A percentile compares a stretch with the other conserved stretches of the same genome.
Conservation (phyloP, 306 rosid species). For the Cyamopsis tetragonoloba region DNA sequence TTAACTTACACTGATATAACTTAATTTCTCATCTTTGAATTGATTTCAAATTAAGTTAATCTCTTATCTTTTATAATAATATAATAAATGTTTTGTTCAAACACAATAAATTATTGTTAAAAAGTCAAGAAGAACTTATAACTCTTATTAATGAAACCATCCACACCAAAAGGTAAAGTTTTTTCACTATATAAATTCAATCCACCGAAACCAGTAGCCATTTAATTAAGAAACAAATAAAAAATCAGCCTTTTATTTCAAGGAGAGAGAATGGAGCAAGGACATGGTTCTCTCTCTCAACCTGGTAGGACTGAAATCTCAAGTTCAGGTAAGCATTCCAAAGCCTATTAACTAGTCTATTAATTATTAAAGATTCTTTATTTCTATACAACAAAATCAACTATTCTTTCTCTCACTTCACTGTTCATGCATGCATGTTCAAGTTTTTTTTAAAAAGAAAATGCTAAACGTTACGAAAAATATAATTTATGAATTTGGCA, state of each 20-base stretch:
- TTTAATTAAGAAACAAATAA: neutral
- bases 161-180: neutral
- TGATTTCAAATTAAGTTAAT: too few species aligned
- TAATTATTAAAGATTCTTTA: too few species aligned
- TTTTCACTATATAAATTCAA: neutral
- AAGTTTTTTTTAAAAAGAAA: too few species aligned
- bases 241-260: neutral
- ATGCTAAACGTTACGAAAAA: too few species aligned
- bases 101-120: neutral
- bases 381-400: too few species aligned
- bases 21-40: too few species aligned
- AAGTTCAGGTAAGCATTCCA: constrained; percentile 19
- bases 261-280: constrained; percentile 25
- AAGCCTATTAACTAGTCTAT: neutral
- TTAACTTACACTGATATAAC: too few species aligned
- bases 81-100: neutral
- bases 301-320: constrained; percentile 24
- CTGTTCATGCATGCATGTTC: too few species aligned
- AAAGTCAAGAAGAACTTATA: neutral
- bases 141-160: neutral
- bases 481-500: too few species aligned
- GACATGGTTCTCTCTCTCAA: neutral
- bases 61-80: too few species aligned
- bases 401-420: too few species aligned
- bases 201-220: neutral